A percentile compares a stretch with the other conserved stretches of the same genome.
Evolutionary conservation across 2,329 filamentous ascomycete genomes (phyloP).

Genomic region (Neofusicoccum sp.): DNA sequence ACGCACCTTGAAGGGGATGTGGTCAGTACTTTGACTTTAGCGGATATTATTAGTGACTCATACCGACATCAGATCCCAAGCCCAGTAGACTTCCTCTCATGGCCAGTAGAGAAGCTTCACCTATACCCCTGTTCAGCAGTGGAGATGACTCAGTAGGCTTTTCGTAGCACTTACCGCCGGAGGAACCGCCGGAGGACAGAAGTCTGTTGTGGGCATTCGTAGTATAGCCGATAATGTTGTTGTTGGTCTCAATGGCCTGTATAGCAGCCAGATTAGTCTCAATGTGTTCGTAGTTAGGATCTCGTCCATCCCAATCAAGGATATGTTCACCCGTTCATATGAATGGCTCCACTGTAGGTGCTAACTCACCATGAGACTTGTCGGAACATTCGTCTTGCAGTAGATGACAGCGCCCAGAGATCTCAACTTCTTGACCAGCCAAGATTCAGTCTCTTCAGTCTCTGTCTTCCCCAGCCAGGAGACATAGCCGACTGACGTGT

Average conservation of each 20-base stretch:
- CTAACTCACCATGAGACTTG: slow-evolving; percentile 56
- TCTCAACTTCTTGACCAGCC: slow-evolving; percentile 57
- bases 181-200: slow-evolving; percentile 56
- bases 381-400: slow-evolving; percentile 57
- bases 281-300: too few relatives aligned
- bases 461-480: slow-evolving; percentile 63
- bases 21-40: too few relatives aligned
- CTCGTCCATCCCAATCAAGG: too few relatives aligned
- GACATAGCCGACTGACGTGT: slow-evolving; percentile 58
- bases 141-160: too few relatives aligned
- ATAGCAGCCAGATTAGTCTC: not conserved
- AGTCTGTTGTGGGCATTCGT: slow-evolving; percentile 57
- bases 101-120: slow-evolving; percentile 46
- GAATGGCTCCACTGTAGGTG: too few relatives aligned
- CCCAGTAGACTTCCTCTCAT: slow-evolving; percentile 50
- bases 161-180: slow-evolving; percentile 60
- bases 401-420: slow-evolving; percentile 55
- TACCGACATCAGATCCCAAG: slow-evolving; percentile 55
- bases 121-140: slow-evolving; percentile 54
- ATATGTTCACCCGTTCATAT: too few relatives aligned
- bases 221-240: slow-evolving; percentile 60
- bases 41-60: too few relatives aligned
- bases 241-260: slow-evolving; percentile 53
- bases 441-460: slow-evolving; percentile 55
- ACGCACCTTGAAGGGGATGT: slow-evolving; percentile 54